Percentiles rank a stretch among this genome's conserved stretches.
phyloP scores from a whole-genome alignment of 192 early-diverging fungal genomes.

The Hyaloraphidium curvatum region DNA sequence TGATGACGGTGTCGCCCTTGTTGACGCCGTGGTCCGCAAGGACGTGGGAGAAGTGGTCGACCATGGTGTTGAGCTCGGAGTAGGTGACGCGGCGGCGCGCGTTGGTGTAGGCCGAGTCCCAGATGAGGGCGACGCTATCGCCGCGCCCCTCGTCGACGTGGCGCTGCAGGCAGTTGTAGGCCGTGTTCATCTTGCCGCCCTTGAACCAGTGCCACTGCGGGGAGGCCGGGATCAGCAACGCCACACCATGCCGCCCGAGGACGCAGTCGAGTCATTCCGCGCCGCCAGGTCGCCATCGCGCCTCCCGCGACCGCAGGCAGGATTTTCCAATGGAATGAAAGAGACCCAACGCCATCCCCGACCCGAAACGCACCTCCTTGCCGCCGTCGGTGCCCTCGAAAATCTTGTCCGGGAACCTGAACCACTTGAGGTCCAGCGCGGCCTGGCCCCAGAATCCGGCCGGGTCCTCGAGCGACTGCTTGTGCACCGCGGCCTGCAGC shows the following conservation, averaged over 20 bases:
- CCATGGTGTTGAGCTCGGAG: conserved; percentile 39
- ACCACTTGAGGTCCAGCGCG: conserved; percentile 8
- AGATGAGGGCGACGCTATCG: conserved; percentile 45
- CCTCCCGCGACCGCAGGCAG: not conserved
- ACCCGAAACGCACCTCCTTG: conserved; percentile 21
- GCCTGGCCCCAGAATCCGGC: conserved; percentile 27
- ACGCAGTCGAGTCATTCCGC: too few relatives aligned
- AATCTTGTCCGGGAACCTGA: not conserved
- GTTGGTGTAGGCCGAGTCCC: conserved; percentile 51
- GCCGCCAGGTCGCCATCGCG: not conserved
- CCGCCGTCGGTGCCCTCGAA: not conserved
- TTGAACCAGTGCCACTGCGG: not conserved
- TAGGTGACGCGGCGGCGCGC: conserved; percentile 37
- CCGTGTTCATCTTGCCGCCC: conserved; percentile 39
- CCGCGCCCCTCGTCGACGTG: conserved; percentile 39
- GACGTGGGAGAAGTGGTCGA: conserved; percentile 44
- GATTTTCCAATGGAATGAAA: not conserved
- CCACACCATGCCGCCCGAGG: not conserved
- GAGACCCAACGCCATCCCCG: conserved; percentile 24
- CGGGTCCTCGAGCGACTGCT: conserved; percentile 20
- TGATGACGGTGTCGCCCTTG: conserved; percentile 52
- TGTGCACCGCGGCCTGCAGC: conserved; percentile 12
- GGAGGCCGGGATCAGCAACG: not conserved
- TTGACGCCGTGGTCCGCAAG: conserved; percentile 34
- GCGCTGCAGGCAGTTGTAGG: conserved; percentile 61